Percentiles rank a stretch among this genome's conserved stretches.
Evolutionary conservation across 2,329 filamentous ascomycete genomes (phyloP).

Genomic region (Gaeumannomyces sp.): DNA sequence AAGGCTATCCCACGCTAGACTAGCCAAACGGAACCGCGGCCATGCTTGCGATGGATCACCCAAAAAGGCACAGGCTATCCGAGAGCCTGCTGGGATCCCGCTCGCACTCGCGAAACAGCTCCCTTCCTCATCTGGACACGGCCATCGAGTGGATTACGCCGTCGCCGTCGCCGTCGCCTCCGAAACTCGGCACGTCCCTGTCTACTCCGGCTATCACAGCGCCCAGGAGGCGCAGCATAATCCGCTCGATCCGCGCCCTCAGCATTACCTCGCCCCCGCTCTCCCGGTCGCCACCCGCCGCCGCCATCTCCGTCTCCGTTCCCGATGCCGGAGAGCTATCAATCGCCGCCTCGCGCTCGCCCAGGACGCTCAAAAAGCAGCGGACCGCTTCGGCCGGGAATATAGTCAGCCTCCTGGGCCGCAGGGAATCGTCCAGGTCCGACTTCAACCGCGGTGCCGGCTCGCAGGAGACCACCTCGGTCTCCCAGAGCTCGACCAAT

Average conservation of each 20-base stretch:
- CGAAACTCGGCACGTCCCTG: neutral
- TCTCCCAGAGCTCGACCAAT: constrained; percentile 23
- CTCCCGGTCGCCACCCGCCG: neutral
- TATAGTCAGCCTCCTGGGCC: constrained; percentile 14
- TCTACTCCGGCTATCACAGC: neutral
- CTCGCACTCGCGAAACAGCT: neutral
- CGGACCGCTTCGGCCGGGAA: neutral
- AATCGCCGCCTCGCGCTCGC: constrained; percentile 9
- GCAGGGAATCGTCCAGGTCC: constrained; percentile 25
- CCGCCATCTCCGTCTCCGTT: neutral
- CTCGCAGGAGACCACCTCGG: constrained; percentile 20
- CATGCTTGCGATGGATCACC: neutral
- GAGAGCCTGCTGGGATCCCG: neutral
- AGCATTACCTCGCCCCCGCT: neutral
- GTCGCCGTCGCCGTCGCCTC: neutral
- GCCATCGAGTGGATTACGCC: neutral
- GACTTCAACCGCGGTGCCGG: constrained; percentile 18
- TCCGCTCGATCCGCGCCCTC: constrained; percentile 3
- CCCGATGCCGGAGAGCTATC: neutral
- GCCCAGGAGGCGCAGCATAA: constrained; percentile 3
- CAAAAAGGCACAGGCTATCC: neutral
- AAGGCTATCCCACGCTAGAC: neutral
- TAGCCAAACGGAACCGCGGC: neutral
- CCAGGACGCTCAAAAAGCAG: constrained; percentile 14
- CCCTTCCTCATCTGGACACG: neutral